These are phyloP conservation scores for Biscogniauxia sp. DNA, from an alignment of 2,329 filamentous ascomycete genomes.

Conservation along the genomic window DNA sequence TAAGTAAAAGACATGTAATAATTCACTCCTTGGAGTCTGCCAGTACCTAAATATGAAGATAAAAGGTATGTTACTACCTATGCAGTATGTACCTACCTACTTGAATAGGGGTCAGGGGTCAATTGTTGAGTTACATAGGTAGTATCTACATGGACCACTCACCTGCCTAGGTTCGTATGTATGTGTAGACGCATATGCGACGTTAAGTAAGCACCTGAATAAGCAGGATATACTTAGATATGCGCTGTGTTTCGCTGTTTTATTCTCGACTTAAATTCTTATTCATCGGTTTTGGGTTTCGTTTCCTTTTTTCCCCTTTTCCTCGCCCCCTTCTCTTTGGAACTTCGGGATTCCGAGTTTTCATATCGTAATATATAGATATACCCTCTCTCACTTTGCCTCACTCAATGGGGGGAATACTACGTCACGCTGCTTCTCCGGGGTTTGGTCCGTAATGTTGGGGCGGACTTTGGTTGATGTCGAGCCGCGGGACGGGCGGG, in stretches of 20 bases:
- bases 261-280: background rate
- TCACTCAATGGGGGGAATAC: too few relatives aligned
- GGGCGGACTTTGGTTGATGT: background rate
- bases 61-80: too few relatives aligned
- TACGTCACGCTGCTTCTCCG: background rate
- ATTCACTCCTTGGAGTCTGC: too few relatives aligned
- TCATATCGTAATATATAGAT: background rate
- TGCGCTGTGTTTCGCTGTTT: background rate
- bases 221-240: background rate
- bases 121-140: too few relatives aligned
- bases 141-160: too few relatives aligned
- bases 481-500: too few relatives aligned
- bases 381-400: too few relatives aligned
- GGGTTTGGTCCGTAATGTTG: background rate
- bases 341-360: background rate
- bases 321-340: background rate
- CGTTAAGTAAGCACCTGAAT: background rate
- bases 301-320: background rate
- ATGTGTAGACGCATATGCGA: background rate
- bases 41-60: too few relatives aligned
- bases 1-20: too few relatives aligned
- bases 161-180: too few relatives aligned
- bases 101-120: too few relatives aligned
- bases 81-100: too few relatives aligned
- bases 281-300: background rate